Percentiles rank a stretch among this genome's conserved stretches.
Evolutionary conservation across 1,284 basidiomycete genomes (phyloP).

Genomic region (Cutaneotrichosporon cavernicola): DNA sequence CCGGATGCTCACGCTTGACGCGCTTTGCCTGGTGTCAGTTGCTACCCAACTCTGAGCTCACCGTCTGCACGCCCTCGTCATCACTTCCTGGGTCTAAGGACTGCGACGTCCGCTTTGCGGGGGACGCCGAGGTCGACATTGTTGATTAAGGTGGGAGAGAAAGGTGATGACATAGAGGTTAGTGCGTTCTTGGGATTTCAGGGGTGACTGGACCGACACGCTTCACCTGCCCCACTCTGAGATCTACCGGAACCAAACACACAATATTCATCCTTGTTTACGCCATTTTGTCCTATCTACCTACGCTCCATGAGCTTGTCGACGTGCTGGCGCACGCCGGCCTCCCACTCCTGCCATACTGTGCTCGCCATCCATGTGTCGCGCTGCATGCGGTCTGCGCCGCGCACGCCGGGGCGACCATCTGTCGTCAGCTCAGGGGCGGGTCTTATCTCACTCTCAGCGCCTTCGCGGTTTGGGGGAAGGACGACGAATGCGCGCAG

Average conservation of each 20-base stretch:
- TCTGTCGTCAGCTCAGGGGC: conserved; percentile 23
- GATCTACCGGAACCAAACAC: conserved; percentile 6
- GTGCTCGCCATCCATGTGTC: conserved; percentile 43
- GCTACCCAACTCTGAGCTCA: background rate
- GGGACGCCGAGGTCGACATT: conserved; percentile 4
- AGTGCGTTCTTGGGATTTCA: background rate
- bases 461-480: conserved; percentile 35
- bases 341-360: conserved; percentile 47
- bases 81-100: conserved; percentile 6
- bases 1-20: conserved; percentile 29
- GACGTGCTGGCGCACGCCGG: conserved; percentile 35
- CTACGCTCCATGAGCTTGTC: conserved; percentile 32
- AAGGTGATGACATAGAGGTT: background rate
- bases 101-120: conserved; percentile 7
- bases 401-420: conserved; percentile 31
- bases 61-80: conserved; percentile 3
- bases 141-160: conserved; percentile 1
- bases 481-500: conserved; percentile 36
- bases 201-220: conserved; percentile 5
- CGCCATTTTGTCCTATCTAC: conserved; percentile 5
- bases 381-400: conserved; percentile 30
- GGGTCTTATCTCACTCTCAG: conserved; percentile 32
- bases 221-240: background rate
- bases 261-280: conserved; percentile 3
- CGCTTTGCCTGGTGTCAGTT: conserved; percentile 26